Evolutionary conservation across 305 asterid species (phyloP).

Genomic region (Fraxinus velutina): DNA sequence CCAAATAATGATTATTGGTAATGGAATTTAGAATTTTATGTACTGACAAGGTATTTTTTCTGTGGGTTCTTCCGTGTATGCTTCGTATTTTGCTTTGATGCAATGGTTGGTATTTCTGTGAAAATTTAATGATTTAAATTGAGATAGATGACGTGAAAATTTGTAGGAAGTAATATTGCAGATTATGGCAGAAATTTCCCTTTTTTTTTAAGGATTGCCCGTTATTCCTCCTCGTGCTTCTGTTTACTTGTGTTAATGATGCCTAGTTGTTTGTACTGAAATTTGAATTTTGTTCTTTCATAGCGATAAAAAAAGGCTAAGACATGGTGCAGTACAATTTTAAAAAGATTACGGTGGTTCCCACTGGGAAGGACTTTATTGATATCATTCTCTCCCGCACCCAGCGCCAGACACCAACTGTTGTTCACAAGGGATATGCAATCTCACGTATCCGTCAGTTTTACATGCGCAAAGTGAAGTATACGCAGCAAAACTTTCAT

Average conservation of each 20-base stretch:
- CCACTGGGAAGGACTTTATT: constrained; percentile 80
- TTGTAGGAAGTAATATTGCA: not conserved
- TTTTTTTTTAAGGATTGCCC: not conserved
- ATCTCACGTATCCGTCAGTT: constrained; percentile 85
- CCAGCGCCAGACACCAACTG: constrained; percentile 91
- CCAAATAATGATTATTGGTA: not conserved
- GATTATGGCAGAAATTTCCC: not conserved
- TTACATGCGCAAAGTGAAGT: constrained; percentile 94
- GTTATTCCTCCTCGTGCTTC: not conserved
- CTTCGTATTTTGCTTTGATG: not conserved
- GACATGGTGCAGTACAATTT: constrained; percentile 93
- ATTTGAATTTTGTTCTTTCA: not conserved
- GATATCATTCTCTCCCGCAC: constrained; percentile 91
- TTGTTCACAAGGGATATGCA: constrained; percentile 95
- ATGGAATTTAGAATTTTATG: not conserved
- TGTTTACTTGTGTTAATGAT: not conserved
- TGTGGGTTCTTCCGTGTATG: not conserved
- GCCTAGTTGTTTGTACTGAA: not conserved
- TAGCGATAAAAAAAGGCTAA: constrained; percentile 16
- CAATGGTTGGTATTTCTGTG: not conserved
- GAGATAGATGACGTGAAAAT: not conserved
- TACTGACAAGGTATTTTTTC: not conserved
- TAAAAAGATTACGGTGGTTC: constrained; percentile 84
- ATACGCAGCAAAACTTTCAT: constrained; percentile 71
- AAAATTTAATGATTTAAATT: not conserved